Conservation (phyloP, 108 stramenopile species). For the Pelagomonas calceolata region DNA sequence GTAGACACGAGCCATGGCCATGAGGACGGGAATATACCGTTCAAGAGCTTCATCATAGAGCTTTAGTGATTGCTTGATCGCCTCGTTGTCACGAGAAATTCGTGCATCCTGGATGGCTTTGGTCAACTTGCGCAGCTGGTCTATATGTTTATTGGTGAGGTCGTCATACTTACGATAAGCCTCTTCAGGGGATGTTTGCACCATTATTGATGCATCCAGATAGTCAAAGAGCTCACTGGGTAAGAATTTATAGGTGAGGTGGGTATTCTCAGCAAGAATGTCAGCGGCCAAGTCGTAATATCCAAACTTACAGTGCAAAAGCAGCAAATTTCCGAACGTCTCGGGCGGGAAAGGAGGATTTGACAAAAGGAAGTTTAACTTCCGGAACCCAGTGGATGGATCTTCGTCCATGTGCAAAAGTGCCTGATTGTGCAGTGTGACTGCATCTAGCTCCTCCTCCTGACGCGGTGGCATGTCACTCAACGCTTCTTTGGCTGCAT, state of each 20-base stretch:
- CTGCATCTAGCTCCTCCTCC: conserved; percentile 61
- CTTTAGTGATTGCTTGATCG: conserved; percentile 33
- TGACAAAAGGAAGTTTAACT: conserved; percentile 55
- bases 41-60: conserved; percentile 61
- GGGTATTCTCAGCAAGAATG: conserved; percentile 55
- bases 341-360: conserved; percentile 68
- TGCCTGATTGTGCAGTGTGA: conserved; percentile 72
- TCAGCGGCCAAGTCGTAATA: conserved; percentile 64
- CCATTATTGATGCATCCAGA: conserved; percentile 63
- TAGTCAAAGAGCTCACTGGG: conserved; percentile 59
- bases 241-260: conserved; percentile 57
- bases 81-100: conserved; percentile 22
- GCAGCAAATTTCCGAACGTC: conserved; percentile 67
- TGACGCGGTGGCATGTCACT: conserved; percentile 56
- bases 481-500: conserved; percentile 53
- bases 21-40: conserved; percentile 49
- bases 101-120: conserved; percentile 54
- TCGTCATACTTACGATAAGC: conserved; percentile 50
- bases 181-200: conserved; percentile 58
- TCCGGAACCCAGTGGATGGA: conserved; percentile 51
- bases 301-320: conserved; percentile 56
- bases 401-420: conserved; percentile 55
- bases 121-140: conserved; percentile 48
- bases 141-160: conserved; percentile 49
- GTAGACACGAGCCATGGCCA: conserved; percentile 66